phyloP scores from a whole-genome alignment of 805 yeast species.

The Metschnikowia amazonensis region DNA sequence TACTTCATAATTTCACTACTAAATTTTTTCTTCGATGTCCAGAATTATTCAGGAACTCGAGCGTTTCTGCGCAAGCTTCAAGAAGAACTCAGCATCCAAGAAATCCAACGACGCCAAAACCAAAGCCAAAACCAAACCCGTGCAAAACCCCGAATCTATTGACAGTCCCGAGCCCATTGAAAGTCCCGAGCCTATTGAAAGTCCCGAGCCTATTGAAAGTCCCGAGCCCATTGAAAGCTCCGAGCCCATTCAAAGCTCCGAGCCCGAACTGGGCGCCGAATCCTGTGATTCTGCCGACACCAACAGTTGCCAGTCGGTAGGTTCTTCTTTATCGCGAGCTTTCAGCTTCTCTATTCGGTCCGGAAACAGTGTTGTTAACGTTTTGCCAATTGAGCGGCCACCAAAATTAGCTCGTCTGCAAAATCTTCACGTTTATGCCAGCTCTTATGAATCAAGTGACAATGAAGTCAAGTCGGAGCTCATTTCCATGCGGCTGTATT shows the following conservation, averaged over 20 bases:
- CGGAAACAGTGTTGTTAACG: not conserved
- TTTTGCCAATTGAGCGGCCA: not conserved
- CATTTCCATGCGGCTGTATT: not conserved
- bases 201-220: too few relatives aligned
- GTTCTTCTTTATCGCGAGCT: too few relatives aligned
- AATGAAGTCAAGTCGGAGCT: not conserved
- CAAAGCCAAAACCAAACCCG: not conserved
- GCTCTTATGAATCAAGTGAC: not conserved
- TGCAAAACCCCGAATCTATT: too few relatives aligned
- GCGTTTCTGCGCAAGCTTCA: not conserved
- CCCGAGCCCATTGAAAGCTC: too few relatives aligned
- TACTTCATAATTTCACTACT: not conserved
- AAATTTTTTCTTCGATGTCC: not conserved
- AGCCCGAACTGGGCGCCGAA: too few relatives aligned
- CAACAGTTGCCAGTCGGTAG: too few relatives aligned
- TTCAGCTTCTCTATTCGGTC: not conserved
- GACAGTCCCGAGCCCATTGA: too few relatives aligned
- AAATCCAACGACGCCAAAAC: not conserved
- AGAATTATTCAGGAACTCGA: slow-evolving; percentile 1
- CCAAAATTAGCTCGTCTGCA: not conserved
- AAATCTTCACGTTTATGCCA: not conserved
- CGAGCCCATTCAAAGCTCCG: too few relatives aligned
- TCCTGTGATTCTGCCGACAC: too few relatives aligned
- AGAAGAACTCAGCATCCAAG: not conserved
- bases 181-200: too few relatives aligned